Conservation (phyloP, 2,329 filamentous ascomycete genomes). For the Hypoxylon sp. region DNA sequence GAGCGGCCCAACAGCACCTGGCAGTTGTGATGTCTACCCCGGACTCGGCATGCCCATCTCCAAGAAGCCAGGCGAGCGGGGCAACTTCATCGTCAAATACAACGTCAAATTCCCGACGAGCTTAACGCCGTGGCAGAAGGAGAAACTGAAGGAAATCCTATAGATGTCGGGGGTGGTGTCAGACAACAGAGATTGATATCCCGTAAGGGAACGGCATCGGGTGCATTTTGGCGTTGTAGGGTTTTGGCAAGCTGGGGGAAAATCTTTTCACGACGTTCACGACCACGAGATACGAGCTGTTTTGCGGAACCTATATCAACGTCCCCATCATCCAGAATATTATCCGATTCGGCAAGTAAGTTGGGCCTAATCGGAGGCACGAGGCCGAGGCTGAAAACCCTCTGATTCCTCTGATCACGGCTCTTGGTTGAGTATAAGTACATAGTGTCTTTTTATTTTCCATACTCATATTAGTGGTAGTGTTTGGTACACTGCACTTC, state of each 20-base stretch:
- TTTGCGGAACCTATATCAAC: conserved; percentile 13
- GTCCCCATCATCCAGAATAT: conserved; percentile 14
- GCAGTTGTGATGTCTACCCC: conserved; percentile 85
- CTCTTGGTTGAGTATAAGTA: conserved; percentile 24
- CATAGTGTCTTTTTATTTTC: neutral
- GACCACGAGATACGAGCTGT: conserved; percentile 31
- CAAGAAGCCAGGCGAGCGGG: conserved; percentile 87
- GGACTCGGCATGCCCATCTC: conserved; percentile 93
- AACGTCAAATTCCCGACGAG: conserved; percentile 92
- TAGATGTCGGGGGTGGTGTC: conserved; percentile 50
- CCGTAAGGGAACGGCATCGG: conserved; percentile 5
- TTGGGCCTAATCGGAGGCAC: conserved; percentile 3
- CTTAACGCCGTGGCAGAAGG: conserved; percentile 84
- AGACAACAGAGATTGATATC: conserved; percentile 20
- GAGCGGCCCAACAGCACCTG: conserved; percentile 86
- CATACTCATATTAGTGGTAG: neutral
- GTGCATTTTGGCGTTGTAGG: conserved; percentile 40
- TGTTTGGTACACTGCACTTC: conserved; percentile 5
- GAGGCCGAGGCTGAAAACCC: conserved; percentile 4
- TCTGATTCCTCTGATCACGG: neutral
- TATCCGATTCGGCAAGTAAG: conserved; percentile 10
- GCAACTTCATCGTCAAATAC: conserved; percentile 90
- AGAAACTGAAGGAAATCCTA: conserved; percentile 83
- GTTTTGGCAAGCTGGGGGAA: conserved; percentile 24
- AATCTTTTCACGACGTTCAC: conserved; percentile 31